Evolutionary conservation across 345 rosid species (phyloP).

Genomic region (Noccaea bulbosa): DNA sequence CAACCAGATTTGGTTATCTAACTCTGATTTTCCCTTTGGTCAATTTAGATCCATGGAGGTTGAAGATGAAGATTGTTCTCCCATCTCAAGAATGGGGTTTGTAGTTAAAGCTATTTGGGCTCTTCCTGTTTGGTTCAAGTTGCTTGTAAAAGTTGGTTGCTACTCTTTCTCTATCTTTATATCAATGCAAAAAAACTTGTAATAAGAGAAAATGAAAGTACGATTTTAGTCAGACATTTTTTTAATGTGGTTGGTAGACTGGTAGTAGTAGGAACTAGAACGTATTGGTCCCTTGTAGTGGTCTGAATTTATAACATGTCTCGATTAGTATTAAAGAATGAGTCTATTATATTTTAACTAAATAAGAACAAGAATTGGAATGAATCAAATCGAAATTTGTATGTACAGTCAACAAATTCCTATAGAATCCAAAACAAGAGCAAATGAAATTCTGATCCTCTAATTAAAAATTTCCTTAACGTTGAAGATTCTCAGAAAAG

Average conservation of each 20-base stretch:
- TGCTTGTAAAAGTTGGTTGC: constrained; percentile 11
- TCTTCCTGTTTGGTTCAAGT: not conserved
- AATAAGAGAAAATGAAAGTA: no score
- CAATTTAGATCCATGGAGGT: no score
- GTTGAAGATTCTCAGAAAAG: constrained; percentile 29
- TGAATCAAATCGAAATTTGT: constrained; percentile 28
- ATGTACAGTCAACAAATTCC: constrained; percentile 44
- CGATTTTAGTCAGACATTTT: no score
- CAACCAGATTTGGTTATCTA: no score
- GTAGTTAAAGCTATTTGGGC: not conserved
- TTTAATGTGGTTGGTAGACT: no score
- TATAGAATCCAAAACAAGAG: constrained; percentile 18
- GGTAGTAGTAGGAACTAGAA: no score
- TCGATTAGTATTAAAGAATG: constrained; percentile 19
- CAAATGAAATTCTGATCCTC: constrained; percentile 19
- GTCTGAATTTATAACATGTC: constrained; percentile 1
- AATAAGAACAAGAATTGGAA: constrained; percentile 28
- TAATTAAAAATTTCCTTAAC: constrained; percentile 6
- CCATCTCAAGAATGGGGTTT: not conserved
- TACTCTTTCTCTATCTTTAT: not conserved
- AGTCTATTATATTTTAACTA: not conserved
- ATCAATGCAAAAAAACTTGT: no score
- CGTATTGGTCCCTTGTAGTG: no score
- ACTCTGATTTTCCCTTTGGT: no score
- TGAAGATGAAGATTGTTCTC: not conserved